These are phyloP conservation scores for Diaporthe humulicola DNA, from an alignment of 2,329 filamentous ascomycete genomes.

Conservation along the genomic window DNA sequence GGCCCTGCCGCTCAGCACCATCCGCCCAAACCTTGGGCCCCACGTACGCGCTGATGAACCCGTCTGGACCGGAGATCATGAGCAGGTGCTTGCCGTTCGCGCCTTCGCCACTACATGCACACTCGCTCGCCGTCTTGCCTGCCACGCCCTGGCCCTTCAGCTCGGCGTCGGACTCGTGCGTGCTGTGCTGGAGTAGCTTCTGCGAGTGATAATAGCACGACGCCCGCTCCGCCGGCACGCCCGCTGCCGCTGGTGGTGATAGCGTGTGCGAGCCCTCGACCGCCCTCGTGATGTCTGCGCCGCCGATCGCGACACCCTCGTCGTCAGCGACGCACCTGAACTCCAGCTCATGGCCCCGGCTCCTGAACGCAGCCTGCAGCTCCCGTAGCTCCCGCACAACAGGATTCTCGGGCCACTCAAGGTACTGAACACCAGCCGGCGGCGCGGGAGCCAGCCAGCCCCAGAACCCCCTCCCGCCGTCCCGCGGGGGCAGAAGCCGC, in stretches of 20 bases:
- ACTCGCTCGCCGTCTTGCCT: not conserved
- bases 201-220: slow-evolving; percentile 47
- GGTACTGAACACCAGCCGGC: too few relatives aligned
- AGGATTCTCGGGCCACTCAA: slow-evolving; percentile 36
- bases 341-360: slow-evolving; percentile 63
- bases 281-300: slow-evolving; percentile 59
- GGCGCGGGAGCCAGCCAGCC: slow-evolving; percentile 40
- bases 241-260: not conserved
- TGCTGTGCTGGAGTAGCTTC: slow-evolving; percentile 44
- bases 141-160: slow-evolving; percentile 40
- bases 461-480: slow-evolving; percentile 5
- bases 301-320: slow-evolving; percentile 76
- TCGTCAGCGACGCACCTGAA: slow-evolving; percentile 88
- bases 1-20: slow-evolving; percentile 81
- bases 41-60: slow-evolving; percentile 85
- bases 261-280: slow-evolving; percentile 40
- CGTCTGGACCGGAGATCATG: slow-evolving; percentile 91
- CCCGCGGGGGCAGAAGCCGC: not conserved
- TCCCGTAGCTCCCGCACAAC: slow-evolving; percentile 73
- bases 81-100: slow-evolving; percentile 72
- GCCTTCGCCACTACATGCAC: slow-evolving; percentile 36
- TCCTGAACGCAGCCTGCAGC: slow-evolving; percentile 61
- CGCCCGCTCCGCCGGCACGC: slow-evolving; percentile 45
- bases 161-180: slow-evolving; percentile 41
- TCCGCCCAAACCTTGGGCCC: slow-evolving; percentile 83